Base-by-base conservation (phyloP, 2,329 filamentous ascomycete species). In the Colletotrichum sp. region DNA sequence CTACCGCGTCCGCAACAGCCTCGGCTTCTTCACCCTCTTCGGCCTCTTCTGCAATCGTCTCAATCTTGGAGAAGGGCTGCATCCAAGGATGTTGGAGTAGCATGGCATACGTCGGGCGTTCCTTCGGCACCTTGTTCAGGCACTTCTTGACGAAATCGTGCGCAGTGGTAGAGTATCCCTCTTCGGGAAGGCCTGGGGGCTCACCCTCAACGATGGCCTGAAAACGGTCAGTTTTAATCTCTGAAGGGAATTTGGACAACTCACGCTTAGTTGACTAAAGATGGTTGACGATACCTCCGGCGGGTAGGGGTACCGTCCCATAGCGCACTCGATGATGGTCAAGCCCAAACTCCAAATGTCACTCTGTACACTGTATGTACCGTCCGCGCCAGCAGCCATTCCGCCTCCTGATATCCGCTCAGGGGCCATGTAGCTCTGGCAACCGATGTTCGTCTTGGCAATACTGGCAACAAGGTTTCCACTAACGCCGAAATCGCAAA, bases 351-450 rank as follows among this genome's bases (percentile, higher is more conserved):
- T 98, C 97, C 97, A 99, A 75, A 99, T 96, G 83, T 99, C 97
- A 83, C 95, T 98, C 85, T 99, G 97, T 52, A 99, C 97, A 83
- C 95, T 98, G 85, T 99, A 99, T 4, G 96, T 98, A 72, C 96
- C 96, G 75, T 93, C 94, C 75, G 92, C 91, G 22, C 93, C 90
- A 77, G 94, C 91, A 75, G 95, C 92, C 81, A 96, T 92, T 26
- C 94, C 94, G 72, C 96, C 96, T 65, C 95, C 95, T 10, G 95
- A 95, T 81, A 99, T 99, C 79, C 97, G 90, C 85, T 99, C 97
- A 0, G 97, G 97, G 0, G 97, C 97, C 97, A 99, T 99, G 86
- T 99, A 99, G 82, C 96, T 98, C 86, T 99, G 97, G 82, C 97
- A 99, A 52, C 97, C 97, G 81, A 99, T 99, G 83, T 99, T 99